Conservation (phyloP, 495 filamentous ascomycete genomes). For the Penicillium macrosclerotiorum region DNA sequence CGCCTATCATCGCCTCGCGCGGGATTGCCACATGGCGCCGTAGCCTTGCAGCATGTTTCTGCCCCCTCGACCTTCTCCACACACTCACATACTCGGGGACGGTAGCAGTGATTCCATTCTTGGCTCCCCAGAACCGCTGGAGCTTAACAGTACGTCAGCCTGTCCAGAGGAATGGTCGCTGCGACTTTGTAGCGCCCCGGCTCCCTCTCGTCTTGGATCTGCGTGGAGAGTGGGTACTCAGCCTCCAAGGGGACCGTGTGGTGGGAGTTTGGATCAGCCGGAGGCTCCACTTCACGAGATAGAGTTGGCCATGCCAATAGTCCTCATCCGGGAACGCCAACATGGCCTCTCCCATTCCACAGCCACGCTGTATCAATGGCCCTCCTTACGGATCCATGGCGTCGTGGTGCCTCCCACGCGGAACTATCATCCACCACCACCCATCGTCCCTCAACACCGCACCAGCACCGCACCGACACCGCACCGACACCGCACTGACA, state of each 20-base stretch:
- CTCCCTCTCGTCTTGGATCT: too few species aligned
- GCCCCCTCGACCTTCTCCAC: constrained; percentile 18
- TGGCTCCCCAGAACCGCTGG: not conserved
- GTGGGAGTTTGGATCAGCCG: not conserved
- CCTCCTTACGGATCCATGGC: too few species aligned
- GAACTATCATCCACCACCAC: too few species aligned
- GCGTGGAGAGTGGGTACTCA: not conserved
- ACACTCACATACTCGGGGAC: constrained; percentile 24
- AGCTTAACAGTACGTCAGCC: constrained; percentile 7
- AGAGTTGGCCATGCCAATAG: constrained; percentile 19
- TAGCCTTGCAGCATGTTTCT: constrained; percentile 33
- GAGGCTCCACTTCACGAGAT: not conserved
- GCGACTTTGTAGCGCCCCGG: constrained; percentile 8
- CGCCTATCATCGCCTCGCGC: constrained; percentile 4
- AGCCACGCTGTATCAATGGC: not conserved
- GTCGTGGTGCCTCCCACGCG: too few species aligned
- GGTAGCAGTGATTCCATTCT: constrained; percentile 30
- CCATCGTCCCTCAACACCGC: too few species aligned
- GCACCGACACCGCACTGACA: not conserved
- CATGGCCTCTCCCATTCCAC: constrained; percentile 3
- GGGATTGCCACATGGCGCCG: constrained; percentile 24
- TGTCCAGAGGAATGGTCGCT: constrained; percentile 13
- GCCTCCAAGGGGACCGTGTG: too few species aligned
- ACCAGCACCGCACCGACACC: not conserved
- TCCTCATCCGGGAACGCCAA: not conserved